phyloP scores from a whole-genome alignment of 495 filamentous ascomycete species.

The Penicillium canescens region DNA sequence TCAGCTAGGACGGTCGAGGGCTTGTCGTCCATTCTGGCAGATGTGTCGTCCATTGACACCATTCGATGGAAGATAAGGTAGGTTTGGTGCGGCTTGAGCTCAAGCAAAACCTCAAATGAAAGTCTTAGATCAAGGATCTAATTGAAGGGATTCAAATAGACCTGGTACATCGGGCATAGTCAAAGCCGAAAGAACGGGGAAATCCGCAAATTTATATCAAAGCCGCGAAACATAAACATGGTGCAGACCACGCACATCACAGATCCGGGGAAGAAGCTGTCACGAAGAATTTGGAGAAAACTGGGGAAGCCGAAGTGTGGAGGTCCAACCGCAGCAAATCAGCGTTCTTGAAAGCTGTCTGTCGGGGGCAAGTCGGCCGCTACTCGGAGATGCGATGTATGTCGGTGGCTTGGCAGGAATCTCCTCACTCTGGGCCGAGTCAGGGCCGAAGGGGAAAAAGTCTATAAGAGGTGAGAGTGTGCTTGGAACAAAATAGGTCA shows the following conservation, averaged over 20 bases:
- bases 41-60: background rate
- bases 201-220: background rate
- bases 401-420: slow-evolving; percentile 10
- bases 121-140: no score
- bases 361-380: slow-evolving; percentile 13
- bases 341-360: background rate
- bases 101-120: no score
- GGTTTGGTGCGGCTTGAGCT: no score
- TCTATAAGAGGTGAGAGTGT: background rate
- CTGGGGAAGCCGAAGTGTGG: slow-evolving; percentile 6
- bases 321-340: slow-evolving; percentile 3
- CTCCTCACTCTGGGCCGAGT: slow-evolving; percentile 2
- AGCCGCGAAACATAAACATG: background rate
- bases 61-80: background rate
- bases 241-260: background rate
- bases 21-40: background rate
- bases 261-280: slow-evolving; percentile 13
- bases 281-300: slow-evolving; percentile 9
- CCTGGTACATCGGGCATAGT: background rate
- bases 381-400: slow-evolving; percentile 1
- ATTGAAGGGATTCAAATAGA: no score
- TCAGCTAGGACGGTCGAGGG: slow-evolving; percentile 1
- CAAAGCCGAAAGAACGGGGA: background rate
- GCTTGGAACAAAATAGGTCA: background rate
- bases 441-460: background rate